These are phyloP conservation scores for Candida mesenterica DNA, from an alignment of 1,139 yeast species.

Conservation along the genomic window DNA sequence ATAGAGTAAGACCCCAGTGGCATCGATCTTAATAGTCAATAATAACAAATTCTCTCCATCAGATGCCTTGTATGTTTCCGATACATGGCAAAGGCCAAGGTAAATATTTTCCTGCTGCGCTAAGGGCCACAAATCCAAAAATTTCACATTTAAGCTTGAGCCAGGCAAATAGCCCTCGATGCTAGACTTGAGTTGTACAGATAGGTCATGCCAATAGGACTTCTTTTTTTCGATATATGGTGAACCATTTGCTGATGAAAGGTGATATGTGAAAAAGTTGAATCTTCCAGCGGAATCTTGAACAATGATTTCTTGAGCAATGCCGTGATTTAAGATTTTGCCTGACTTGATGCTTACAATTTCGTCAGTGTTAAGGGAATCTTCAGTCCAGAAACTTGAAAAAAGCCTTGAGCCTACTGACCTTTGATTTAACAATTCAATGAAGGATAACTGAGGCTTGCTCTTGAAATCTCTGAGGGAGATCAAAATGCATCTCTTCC, in stretches of 20 bases:
- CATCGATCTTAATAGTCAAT: conserved; percentile 55
- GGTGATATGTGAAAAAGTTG: conserved; percentile 31
- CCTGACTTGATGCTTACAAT: conserved; percentile 64
- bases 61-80: conserved; percentile 20
- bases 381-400: conserved; percentile 24
- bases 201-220: conserved; percentile 30
- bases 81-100: conserved; percentile 44
- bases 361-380: conserved; percentile 36
- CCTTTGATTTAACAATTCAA: conserved; percentile 29
- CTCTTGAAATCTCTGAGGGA: conserved; percentile 70
- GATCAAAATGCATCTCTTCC: conserved; percentile 63
- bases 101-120: conserved; percentile 37
- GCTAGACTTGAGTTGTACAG: conserved; percentile 30
- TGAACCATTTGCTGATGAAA: conserved; percentile 30
- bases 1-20: conserved; percentile 52
- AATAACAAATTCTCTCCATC: conserved; percentile 34
- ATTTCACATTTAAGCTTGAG: conserved; percentile 28
- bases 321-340: conserved; percentile 50
- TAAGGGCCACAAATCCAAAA: conserved; percentile 56
- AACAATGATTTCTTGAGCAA: conserved; percentile 39
- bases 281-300: conserved; percentile 48
- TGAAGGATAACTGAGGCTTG: conserved; percentile 46
- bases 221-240: conserved; percentile 28
- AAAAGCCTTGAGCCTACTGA: conserved; percentile 25
- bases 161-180: conserved; percentile 44